Evolutionary conservation across 2,329 filamentous ascomycete species (phyloP), one percentile per base, ranked within the genome.

Genomic region (Diaporthe helianthi): DNA sequence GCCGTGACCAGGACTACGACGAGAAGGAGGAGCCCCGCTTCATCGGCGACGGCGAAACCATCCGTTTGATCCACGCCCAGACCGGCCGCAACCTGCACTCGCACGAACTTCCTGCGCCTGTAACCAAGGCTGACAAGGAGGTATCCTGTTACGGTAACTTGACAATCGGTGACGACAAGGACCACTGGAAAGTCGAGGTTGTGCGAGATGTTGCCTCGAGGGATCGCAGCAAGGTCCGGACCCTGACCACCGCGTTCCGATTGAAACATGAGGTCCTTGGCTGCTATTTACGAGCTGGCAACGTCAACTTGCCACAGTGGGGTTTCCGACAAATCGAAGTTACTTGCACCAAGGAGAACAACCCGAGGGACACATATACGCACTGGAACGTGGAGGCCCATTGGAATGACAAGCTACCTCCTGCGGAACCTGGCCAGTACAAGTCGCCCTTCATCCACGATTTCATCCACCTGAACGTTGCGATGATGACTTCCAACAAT

Each of bases 401-500:
- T 81, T 89, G 86, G 80, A 99, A 99, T 79, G 94, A 98, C 17
- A 96, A 91, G 83, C 88, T 98, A 31, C 95, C 96, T 47, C 89
- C 93, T 72, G 92, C 92, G 75, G 92, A 98, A 80, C 93, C 96
- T 67, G 93, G 92, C 76, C 91, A 93, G 68, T 99, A 98, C 85
- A 97, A 93, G 83, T 98, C 95, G 44, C 96, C 97, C 2, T 99
- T 99, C 86, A 86, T 97, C 77, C 94, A 97, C 78, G 96, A 99
- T 81, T 99, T 99, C 77, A 91, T 99, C 73, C 96, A 99, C 80
- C 85, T 98, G 71, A 99, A 99, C 79, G 96, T 99, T 72, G 96
- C 96, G 72, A 99, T 99, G 96, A 98, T 98, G 95, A 99, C 96
- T 4, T 98, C 96, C 47, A 99, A 99, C 87, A 99, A 99, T 78